Evolutionary conservation across 139 green algal species (phyloP), one percentile per base, ranked within the genome.

Genomic region (Asterochloris sp.): DNA sequence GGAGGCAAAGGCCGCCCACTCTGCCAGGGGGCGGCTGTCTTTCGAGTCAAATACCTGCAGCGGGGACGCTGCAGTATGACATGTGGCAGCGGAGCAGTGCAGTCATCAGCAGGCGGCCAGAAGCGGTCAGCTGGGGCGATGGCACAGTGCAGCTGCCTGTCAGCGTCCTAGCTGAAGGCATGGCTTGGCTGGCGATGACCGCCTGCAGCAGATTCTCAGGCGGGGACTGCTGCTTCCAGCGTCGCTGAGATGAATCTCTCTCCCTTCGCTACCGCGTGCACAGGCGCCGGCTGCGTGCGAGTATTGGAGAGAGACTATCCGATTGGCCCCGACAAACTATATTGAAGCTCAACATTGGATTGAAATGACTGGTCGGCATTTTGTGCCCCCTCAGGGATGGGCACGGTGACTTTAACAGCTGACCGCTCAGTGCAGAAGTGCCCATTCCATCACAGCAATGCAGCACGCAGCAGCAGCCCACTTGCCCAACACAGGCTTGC

Each of bases 1-100:
- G 86, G 81, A 87, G 0, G 87, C 90, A 89, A 94, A 94, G 8
- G 91, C 84, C 2, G 86, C 84, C 76, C 87, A 94, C 85, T 94
- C 91, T 61, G 85, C 85, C 67, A 91, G 75, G 10, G 82, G 80
- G 27, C 83, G 87, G 15, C 87, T 79, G 38, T 60, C 76, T 61
- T 81, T 26, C 76, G 66, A 47, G 4, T 64, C 17, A 26, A 85
- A 27, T 1, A 76, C 68, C 82, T 85, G 82, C 54, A 68, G 19
- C 17, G 74, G 14, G 14, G 63, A 69, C 16, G 63, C 14, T 24
- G 16, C 14, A 69, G 16, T 69, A 24, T 14, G 63, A 69, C 63
- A 24, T 24, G 14, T 14, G 14, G 16, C 63, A 69, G 14, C 14
- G 14, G 14, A 16, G 14, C 14, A 69, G 16, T 24, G 14, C 63